Evolutionary conservation across 148 eudicot genomes (phyloP).

Genomic region (Cornus suecica): DNA sequence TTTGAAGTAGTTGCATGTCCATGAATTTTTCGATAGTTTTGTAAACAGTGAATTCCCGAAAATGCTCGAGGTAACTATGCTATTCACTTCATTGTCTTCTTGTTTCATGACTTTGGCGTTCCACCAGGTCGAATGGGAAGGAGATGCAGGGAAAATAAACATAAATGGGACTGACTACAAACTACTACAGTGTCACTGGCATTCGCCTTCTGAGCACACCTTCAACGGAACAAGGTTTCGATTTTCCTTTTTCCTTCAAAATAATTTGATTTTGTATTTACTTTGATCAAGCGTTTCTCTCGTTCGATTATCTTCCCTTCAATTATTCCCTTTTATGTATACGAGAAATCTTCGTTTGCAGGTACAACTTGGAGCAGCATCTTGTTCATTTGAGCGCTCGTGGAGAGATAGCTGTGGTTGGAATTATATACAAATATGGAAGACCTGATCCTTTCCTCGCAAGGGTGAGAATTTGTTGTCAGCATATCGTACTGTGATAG

Average conservation of each 20-base stretch:
- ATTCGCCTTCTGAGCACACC: slow-evolving; percentile 42
- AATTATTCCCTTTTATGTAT: background rate
- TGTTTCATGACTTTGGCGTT: background rate
- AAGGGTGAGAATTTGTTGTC: slow-evolving; percentile 16
- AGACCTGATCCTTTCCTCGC: slow-evolving; percentile 32
- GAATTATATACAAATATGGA: slow-evolving; percentile 28
- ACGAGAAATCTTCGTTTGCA: background rate
- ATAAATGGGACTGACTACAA: slow-evolving; percentile 27
- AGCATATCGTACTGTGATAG: no score
- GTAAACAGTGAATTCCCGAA: background rate
- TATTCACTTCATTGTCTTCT: background rate
- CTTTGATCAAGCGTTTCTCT: background rate
- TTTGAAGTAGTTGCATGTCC: background rate
- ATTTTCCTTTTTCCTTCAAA: background rate
- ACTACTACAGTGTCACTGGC: slow-evolving; percentile 40
- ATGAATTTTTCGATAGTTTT: background rate
- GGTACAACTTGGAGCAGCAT: slow-evolving; percentile 28
- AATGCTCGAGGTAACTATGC: background rate
- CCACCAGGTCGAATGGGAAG: slow-evolving; percentile 37
- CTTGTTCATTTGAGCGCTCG: slow-evolving; percentile 25
- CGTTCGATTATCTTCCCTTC: background rate
- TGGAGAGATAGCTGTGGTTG: slow-evolving; percentile 23
- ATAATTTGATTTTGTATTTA: background rate
- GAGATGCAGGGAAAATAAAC: slow-evolving; percentile 29
- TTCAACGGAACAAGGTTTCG: slow-evolving; percentile 31